Base-by-base conservation (phyloP, 805 yeast genomes). In the Yamadazyma sp. region DNA sequence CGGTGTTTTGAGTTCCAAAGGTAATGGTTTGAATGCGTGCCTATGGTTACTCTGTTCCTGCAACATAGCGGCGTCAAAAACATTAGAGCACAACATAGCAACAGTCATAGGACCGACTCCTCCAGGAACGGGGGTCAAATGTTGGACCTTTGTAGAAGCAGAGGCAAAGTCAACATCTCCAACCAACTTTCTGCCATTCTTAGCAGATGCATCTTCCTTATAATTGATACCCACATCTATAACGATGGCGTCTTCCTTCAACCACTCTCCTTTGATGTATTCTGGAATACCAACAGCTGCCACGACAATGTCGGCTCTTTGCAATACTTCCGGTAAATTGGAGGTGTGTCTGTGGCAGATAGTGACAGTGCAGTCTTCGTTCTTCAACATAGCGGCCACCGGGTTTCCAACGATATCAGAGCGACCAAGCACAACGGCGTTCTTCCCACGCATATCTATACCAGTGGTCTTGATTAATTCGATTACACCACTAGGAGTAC, bases 101-200 rank as follows among this genome's bases (percentile, higher is more conserved):
- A 91, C 97, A 18, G 99, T 91, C 98, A 91, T 91, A 47, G 99
- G 99, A 27, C 99, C 99, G 46, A 91, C 98, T 52, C 98, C 98
- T 58, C 98, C 98, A 21, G 99, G 99, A 39, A 91, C 99, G 12
- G 99, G 99, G 5, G 98, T 90, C 46, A 93, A 76, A 50, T 73
- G 77, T 9, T 81, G 65, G 3, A 90, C 93, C 37, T 71, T 73
- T 35, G 68, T 59, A 40, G 71, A 62, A 38, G 87, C 90, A 20
- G 80, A 67, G 38, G 70, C 84, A 54, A 72, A 91, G 53, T 90
- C 96, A 29, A 88, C 96, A 60, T 91, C 99, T 46, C 99, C 99
- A n/a, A 87, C 95, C 58, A 91, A 70, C 56, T 81, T 78, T 54
- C 72, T 77, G 15, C 97, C 97, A 16, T 84, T 78, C 57, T 84